Conservation (phyloP, 2,329 filamentous ascomycete genomes). For the Verticillium nubilum region DNA sequence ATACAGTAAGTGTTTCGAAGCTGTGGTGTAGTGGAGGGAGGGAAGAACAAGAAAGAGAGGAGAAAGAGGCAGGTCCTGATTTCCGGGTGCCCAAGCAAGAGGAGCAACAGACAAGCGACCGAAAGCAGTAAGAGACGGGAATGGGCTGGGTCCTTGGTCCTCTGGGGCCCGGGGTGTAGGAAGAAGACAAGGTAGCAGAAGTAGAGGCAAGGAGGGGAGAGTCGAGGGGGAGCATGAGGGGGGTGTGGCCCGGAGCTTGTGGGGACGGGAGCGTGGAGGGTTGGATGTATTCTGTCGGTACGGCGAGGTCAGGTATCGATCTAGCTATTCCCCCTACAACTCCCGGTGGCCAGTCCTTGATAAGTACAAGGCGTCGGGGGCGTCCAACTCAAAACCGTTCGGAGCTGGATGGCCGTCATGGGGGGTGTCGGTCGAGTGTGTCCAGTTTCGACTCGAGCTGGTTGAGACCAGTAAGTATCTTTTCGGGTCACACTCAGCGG, state of each 20-base stretch:
- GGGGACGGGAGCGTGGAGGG: not conserved
- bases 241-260: not conserved
- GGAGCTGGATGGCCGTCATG: not conserved
- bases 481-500: not conserved
- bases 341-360: not conserved
- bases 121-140: constrained; percentile 4
- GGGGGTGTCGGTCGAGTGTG: not conserved
- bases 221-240: not conserved
- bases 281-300: not conserved
- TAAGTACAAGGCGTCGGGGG: not conserved
- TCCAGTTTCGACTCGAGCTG: not conserved
- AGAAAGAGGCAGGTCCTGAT: not conserved
- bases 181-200: constrained; percentile 7
- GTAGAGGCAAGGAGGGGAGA: not conserved
- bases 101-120: not conserved
- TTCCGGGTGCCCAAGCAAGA: not conserved
- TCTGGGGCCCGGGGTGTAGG: constrained; percentile 9
- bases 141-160: not conserved
- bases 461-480: not conserved
- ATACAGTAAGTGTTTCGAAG: constrained; percentile 16
- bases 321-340: not conserved
- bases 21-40: constrained; percentile 12
- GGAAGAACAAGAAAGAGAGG: constrained; percentile 3
- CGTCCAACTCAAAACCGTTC: not conserved
- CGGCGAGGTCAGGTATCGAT: not conserved